phyloP scores from a whole-genome alignment of 2,329 filamentous ascomycete species.

The Colletotrichum sp. region DNA sequence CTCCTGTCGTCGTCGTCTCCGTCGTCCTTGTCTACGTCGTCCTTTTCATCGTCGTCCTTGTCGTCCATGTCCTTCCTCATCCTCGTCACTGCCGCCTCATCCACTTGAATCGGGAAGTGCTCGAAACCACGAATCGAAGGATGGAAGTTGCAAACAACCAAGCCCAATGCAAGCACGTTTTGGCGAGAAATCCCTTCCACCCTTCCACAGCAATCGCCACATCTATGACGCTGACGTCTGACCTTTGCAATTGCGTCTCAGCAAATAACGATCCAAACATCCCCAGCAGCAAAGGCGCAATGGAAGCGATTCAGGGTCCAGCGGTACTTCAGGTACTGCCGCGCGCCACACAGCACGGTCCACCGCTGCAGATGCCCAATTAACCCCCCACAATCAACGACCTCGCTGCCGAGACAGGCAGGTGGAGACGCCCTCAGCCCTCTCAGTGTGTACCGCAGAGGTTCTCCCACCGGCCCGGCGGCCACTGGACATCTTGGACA shows the following conservation, averaged over 20 bases:
- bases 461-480: not conserved
- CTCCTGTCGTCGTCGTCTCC: not conserved
- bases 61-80: no score
- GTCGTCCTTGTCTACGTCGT: no score
- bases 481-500: not conserved
- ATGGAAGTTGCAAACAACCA: not conserved
- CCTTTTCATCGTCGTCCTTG: no score
- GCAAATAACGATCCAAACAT: rapidly evolving
- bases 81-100: not conserved
- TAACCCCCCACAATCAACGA: not conserved
- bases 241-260: not conserved
- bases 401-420: not conserved
- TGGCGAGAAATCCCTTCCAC: rapidly evolving
- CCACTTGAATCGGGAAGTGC: not conserved
- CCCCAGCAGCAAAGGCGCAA: not conserved
- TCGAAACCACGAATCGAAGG: not conserved
- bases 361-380: not conserved
- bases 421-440: not conserved
- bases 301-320: not conserved
- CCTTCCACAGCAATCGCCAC: rapidly evolving
- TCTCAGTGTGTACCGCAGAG: not conserved
- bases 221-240: rapidly evolving
- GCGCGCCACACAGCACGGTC: not conserved
- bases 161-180: not conserved
- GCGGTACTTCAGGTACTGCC: not conserved